phyloP scores from a whole-genome alignment of 768 basidiomycete genomes.

The Psilocybe subaeruginosa region DNA sequence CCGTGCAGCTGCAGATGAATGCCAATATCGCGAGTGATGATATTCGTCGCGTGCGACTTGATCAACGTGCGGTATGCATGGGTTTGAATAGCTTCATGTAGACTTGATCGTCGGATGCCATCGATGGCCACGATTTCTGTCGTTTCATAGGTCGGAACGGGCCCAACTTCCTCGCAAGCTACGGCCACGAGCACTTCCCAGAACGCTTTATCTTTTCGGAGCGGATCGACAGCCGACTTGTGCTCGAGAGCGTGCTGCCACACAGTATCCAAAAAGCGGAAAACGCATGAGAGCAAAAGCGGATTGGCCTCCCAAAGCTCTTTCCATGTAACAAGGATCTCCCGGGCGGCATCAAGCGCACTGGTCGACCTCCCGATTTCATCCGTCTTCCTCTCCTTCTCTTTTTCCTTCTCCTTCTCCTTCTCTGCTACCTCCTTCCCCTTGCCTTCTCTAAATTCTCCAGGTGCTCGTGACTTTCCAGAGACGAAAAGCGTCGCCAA shows the following conservation, averaged over 20 bases:
- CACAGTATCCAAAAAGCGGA: slow-evolving; percentile 76
- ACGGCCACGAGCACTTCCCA: slow-evolving; percentile 74
- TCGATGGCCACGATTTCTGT: slow-evolving; percentile 50
- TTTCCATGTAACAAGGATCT: slow-evolving; percentile 71
- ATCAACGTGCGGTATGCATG: slow-evolving; percentile 72
- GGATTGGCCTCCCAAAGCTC: slow-evolving; percentile 80
- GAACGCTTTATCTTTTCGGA: slow-evolving; percentile 61
- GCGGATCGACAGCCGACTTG: slow-evolving; percentile 53
- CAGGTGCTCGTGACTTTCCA: slow-evolving; percentile 64
- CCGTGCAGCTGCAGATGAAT: slow-evolving; percentile 51
- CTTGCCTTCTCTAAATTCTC: slow-evolving; percentile 39
- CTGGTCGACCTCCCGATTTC: slow-evolving; percentile 40
- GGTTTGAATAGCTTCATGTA: slow-evolving; percentile 61
- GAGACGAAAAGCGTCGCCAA: slow-evolving; percentile 78
- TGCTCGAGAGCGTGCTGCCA: slow-evolving; percentile 86
- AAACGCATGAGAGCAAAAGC: slow-evolving; percentile 68
- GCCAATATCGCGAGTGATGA: slow-evolving; percentile 76
- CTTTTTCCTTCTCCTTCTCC: slow-evolving; percentile 40
- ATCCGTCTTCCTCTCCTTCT: slow-evolving; percentile 24
- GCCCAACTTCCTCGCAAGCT: slow-evolving; percentile 70
- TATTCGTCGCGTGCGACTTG: slow-evolving; percentile 76
- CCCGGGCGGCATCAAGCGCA: slow-evolving; percentile 68
- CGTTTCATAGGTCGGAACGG: slow-evolving; percentile 68
- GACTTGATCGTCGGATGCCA: slow-evolving; percentile 51
- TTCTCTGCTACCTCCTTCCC: slow-evolving; percentile 37